Percentiles rank a stretch among this genome's conserved stretches.
Conservation (phyloP, 23 red algal genomes). For the Rhodosorus marinus region DNA sequence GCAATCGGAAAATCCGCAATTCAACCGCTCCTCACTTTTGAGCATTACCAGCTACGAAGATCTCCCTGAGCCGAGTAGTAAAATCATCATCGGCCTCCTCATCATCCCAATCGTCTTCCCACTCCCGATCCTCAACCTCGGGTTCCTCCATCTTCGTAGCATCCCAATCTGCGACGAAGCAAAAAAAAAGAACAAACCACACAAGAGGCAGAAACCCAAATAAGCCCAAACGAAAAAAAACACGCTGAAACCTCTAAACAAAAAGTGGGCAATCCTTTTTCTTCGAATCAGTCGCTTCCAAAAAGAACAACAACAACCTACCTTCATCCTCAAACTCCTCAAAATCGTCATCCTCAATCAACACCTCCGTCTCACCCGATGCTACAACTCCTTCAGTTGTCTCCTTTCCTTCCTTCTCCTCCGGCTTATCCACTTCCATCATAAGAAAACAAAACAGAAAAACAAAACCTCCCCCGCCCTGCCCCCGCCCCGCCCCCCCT, state of each 20-base stretch:
- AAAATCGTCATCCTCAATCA: conserved; percentile 87
- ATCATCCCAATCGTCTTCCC: conserved; percentile 89
- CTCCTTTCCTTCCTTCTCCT: too few relatives aligned
- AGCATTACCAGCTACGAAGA: conserved; percentile 24
- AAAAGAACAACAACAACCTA: conserved; percentile 12
- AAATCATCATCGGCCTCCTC: conserved; percentile 62
- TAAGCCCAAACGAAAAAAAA: too few relatives aligned
- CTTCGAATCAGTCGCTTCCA: neutral
- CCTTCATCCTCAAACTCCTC: conserved; percentile 81
- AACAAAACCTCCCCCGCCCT: too few relatives aligned
- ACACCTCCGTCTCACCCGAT: conserved; percentile 50
- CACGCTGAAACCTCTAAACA: too few relatives aligned
- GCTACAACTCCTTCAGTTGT: too few relatives aligned
- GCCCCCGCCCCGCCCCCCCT: too few relatives aligned
- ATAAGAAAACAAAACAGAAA: too few relatives aligned
- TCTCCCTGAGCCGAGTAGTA: conserved; percentile 28
- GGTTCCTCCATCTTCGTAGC: neutral
- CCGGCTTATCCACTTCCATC: too few relatives aligned
- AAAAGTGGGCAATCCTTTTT: too few relatives aligned
- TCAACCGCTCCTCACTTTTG: too few relatives aligned
- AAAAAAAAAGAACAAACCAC: neutral
- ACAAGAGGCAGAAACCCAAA: neutral
- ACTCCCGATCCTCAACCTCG: conserved; percentile 34
- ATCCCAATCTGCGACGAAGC: conserved; percentile 13
- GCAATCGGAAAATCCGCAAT: too few relatives aligned